These are phyloP conservation scores for Populus trichocarpa DNA, from an alignment of 441 rosid genomes.

Conservation along the genomic window DNA sequence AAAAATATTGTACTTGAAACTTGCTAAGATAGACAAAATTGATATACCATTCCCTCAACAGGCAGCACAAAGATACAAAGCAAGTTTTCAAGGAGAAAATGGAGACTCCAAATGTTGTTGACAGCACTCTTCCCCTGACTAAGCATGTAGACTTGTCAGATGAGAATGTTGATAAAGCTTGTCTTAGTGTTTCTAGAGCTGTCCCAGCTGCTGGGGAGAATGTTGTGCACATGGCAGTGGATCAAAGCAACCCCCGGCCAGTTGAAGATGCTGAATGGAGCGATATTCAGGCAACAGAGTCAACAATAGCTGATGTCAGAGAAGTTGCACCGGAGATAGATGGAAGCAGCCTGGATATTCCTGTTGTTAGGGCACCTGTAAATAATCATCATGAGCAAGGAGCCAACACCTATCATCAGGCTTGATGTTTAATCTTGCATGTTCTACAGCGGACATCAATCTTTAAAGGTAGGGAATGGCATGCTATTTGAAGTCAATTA, in stretches of 20 bases:
- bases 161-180: constrained; percentile 83
- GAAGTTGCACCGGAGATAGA: constrained; percentile 62
- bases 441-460: not conserved
- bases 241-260: constrained; percentile 46
- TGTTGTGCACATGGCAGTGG: constrained; percentile 53
- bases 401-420: constrained; percentile 47
- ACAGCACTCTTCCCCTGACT: constrained; percentile 45
- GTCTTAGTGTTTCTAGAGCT: constrained; percentile 66
- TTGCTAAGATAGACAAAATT: not conserved
- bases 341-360: constrained; percentile 67
- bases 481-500: not conserved
- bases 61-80: constrained; percentile 72
- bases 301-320: constrained; percentile 75
- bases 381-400: constrained; percentile 45
- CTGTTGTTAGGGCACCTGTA: constrained; percentile 47
- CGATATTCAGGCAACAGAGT: constrained; percentile 86
- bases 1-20: not conserved
- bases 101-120: constrained; percentile 38
- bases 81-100: constrained; percentile 78
- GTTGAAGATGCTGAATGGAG: constrained; percentile 73
- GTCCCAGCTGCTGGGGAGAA: constrained; percentile 49
- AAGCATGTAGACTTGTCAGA: constrained; percentile 69
- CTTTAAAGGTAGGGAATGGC: not conserved
- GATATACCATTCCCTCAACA: constrained; percentile 25
- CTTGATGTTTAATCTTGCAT: constrained; percentile 28